These are phyloP conservation scores for Daphne laureola DNA, from an alignment of 441 rosid species.

Conservation along the genomic window DNA sequence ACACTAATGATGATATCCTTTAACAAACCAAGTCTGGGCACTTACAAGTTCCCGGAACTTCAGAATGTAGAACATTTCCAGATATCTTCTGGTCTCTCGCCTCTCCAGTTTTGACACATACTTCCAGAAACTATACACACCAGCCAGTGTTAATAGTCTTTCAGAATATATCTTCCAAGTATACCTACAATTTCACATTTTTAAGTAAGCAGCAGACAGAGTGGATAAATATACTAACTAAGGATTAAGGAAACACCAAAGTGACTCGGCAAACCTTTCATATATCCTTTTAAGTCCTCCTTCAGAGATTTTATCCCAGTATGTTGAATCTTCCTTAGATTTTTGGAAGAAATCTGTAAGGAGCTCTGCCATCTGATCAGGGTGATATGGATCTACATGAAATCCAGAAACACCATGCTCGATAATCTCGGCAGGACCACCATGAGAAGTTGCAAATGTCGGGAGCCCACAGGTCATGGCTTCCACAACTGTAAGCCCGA, in stretches of 20 bases:
- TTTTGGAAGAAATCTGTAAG: constrained; percentile 61
- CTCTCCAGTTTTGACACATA: constrained; percentile 84
- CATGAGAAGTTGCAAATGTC: constrained; percentile 83
- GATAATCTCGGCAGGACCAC: constrained; percentile 94
- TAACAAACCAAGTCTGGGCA: constrained; percentile 4
- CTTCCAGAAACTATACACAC: constrained; percentile 92
- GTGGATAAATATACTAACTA: neutral
- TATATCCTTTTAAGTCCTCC: constrained; percentile 69
- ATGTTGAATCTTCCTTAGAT: constrained; percentile 60
- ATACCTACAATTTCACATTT: constrained; percentile 36
- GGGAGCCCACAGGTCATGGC: constrained; percentile 98
- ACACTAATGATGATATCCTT: neutral
- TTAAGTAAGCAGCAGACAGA: constrained; percentile 9
- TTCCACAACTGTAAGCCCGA: constrained; percentile 90
- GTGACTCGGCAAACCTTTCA: constrained; percentile 35
- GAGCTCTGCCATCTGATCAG: constrained; percentile 53
- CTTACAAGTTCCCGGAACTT: constrained; percentile 82
- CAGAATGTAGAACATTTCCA: constrained; percentile 95
- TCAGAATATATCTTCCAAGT: constrained; percentile 95
- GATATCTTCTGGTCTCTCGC: constrained; percentile 72
- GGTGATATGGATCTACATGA: constrained; percentile 90
- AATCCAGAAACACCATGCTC: constrained; percentile 75
- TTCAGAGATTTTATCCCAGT: constrained; percentile 71
- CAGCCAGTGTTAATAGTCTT: constrained; percentile 82
- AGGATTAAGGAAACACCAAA: neutral